phyloP scores from a whole-genome alignment of 78 protist species.

The Cavenderia fasciculata region DNA sequence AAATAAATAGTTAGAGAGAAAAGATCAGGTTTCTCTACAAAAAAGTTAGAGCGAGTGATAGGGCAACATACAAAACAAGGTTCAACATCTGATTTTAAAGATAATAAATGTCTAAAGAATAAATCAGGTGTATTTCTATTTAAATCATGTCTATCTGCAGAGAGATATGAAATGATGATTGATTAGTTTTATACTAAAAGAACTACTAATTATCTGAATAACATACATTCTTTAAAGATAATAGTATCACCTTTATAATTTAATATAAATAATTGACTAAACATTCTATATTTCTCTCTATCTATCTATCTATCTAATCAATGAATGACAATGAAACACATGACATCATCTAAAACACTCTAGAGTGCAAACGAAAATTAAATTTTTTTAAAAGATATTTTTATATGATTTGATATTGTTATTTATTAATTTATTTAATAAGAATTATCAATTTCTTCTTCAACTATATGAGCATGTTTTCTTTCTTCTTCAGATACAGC shows the following conservation, averaged over 20 bases:
- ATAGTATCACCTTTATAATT: slow-evolving; percentile 90
- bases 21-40: background rate
- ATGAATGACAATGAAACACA: too few relatives aligned
- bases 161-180: background rate
- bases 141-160: slow-evolving; percentile 78
- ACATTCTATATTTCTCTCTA: too few relatives aligned
- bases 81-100: slow-evolving; percentile 40
- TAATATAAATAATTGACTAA: slow-evolving; percentile 90
- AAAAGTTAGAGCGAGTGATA: background rate
- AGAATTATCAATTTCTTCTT: too few relatives aligned
- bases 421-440: too few relatives aligned
- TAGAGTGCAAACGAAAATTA: too few relatives aligned
- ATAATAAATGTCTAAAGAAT: slow-evolving; percentile 82
- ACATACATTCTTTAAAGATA: slow-evolving; percentile 85
- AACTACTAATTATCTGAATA: background rate
- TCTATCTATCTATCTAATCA: too few relatives aligned
- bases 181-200: background rate
- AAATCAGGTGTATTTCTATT: slow-evolving; percentile 67
- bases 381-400: too few relatives aligned
- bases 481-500: slow-evolving; percentile 47
- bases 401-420: too few relatives aligned
- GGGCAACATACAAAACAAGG: slow-evolving; percentile 62
- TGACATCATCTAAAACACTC: too few relatives aligned
- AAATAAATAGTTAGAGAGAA: background rate
- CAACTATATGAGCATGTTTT: slow-evolving; percentile 58